Percentiles rank a stretch among this genome's conserved stretches.
These are phyloP conservation scores for Lupinus albus DNA, from an alignment of 306 rosid genomes.

Conservation along the genomic window DNA sequence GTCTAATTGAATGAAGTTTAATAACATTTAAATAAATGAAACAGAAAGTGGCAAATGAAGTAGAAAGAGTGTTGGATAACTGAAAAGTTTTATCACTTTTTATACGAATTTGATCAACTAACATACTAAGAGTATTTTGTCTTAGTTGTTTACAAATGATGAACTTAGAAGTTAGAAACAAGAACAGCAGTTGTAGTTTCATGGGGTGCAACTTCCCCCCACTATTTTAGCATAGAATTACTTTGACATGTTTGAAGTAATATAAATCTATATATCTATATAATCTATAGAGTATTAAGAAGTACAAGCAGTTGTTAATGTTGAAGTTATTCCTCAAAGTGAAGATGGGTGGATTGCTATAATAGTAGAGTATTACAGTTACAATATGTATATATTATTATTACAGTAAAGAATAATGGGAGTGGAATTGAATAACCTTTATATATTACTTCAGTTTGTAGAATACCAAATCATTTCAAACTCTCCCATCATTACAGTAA, in stretches of 20 bases:
- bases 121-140: slow-evolving; percentile 35
- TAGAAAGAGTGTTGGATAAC: slow-evolving; percentile 42
- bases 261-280: too few relatives aligned
- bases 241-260: too few relatives aligned
- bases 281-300: background rate
- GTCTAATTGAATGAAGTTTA: background rate
- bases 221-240: slow-evolving; percentile 2
- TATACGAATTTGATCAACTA: background rate
- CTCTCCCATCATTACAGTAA: slow-evolving; percentile 1
- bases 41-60: slow-evolving; percentile 33
- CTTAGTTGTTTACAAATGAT: slow-evolving; percentile 27
- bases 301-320: background rate
- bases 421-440: background rate
- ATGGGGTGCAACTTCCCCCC: slow-evolving; percentile 49
- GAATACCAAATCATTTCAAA: slow-evolving; percentile 27
- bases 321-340: background rate
- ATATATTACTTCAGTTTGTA: background rate
- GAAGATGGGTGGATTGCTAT: background rate
- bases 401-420: background rate
- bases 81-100: slow-evolving; percentile 34
- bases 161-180: slow-evolving; percentile 20
- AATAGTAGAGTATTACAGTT: slow-evolving; percentile 6
- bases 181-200: slow-evolving; percentile 51
- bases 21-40: slow-evolving; percentile 26
- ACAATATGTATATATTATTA: background rate